Conservation (phyloP, 31 red algal species). For the Porphyra umbilicalis region DNA sequence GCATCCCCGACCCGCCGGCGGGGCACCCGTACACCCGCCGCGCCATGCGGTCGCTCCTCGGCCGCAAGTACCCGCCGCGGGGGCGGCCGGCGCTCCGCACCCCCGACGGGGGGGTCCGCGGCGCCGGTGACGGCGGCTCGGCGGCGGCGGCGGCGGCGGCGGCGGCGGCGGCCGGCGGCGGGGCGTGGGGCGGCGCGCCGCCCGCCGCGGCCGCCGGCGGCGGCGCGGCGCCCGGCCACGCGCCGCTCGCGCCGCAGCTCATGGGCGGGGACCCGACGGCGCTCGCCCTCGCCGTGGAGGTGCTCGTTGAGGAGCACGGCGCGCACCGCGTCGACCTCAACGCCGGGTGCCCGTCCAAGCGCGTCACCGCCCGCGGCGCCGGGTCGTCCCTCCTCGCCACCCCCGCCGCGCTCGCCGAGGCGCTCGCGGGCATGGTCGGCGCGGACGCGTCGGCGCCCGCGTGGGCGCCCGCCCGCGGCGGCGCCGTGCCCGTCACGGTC, state of each 20-base stretch:
- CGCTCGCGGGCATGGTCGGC: constrained; percentile 14
- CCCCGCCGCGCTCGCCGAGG: constrained; percentile 9
- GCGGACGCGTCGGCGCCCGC: not conserved
- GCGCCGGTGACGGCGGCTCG: too few species aligned
- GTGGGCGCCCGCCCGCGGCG: not conserved
- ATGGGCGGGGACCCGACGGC: constrained; percentile 31
- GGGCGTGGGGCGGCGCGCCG: too few species aligned
- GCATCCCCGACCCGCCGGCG: constrained; percentile 13
- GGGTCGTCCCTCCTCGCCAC: constrained; percentile 25
- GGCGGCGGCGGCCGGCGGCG: not conserved
- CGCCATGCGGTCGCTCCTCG: not conserved
- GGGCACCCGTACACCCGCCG: constrained; percentile 2
- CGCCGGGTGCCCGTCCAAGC: constrained; percentile 36
- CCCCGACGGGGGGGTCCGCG: too few species aligned
- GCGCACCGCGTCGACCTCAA: constrained; percentile 40
- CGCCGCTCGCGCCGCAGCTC: constrained; percentile 24
- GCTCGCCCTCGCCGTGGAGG: constrained; percentile 10
- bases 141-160: not conserved
- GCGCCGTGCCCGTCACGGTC: constrained; percentile 17
- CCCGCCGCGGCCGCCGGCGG: not conserved
- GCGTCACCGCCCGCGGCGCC: constrained; percentile 16
- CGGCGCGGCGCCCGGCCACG: not conserved
- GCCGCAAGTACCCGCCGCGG: not conserved
- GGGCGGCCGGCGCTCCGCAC: not conserved
- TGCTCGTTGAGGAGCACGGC: constrained; percentile 11